phyloP scores from a whole-genome alignment of 352 stramenopile species.

The Albugo laibachii region DNA sequence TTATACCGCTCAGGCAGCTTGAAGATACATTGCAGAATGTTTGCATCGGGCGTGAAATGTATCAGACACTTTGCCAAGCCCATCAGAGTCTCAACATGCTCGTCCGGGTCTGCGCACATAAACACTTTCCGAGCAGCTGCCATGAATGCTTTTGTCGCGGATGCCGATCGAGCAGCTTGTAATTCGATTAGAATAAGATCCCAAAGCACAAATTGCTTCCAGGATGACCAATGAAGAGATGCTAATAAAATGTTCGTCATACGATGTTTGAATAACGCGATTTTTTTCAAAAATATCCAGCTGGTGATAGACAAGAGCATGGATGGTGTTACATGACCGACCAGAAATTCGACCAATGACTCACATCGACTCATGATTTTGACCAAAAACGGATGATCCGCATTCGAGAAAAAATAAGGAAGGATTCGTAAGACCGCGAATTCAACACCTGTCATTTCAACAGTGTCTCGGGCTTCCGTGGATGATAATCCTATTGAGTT shows the following conservation, averaged over 20 bases:
- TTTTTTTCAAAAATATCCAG: constrained; percentile 52
- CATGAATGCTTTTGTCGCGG: constrained; percentile 27
- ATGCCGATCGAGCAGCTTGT: constrained; percentile 16
- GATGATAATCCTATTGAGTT: constrained; percentile 9
- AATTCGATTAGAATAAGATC: constrained; percentile 53
- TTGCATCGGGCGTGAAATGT: constrained; percentile 39
- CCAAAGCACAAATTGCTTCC: constrained; percentile 66
- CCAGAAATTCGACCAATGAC: constrained; percentile 35
- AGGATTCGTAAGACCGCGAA: constrained; percentile 29
- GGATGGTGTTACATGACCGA: constrained; percentile 34
- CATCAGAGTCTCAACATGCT: constrained; percentile 49
- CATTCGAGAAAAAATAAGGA: constrained; percentile 49
- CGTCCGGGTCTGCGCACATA: constrained; percentile 43
- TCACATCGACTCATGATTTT: constrained; percentile 45
- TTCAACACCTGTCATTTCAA: constrained; percentile 48
- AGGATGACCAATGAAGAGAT: constrained; percentile 64
- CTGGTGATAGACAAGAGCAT: constrained; percentile 36
- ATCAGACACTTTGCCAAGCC: constrained; percentile 58
- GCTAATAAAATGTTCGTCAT: constrained; percentile 48
- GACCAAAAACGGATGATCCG: constrained; percentile 32
- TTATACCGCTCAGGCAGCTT: constrained; percentile 43
- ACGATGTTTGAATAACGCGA: constrained; percentile 45
- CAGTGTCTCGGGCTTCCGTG: constrained; percentile 9
- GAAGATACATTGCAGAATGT: constrained; percentile 51
- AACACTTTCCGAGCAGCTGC: constrained; percentile 56